Base-by-base conservation (phyloP, 2,329 filamentous ascomycete species). In the Verticillium dahliae region DNA sequence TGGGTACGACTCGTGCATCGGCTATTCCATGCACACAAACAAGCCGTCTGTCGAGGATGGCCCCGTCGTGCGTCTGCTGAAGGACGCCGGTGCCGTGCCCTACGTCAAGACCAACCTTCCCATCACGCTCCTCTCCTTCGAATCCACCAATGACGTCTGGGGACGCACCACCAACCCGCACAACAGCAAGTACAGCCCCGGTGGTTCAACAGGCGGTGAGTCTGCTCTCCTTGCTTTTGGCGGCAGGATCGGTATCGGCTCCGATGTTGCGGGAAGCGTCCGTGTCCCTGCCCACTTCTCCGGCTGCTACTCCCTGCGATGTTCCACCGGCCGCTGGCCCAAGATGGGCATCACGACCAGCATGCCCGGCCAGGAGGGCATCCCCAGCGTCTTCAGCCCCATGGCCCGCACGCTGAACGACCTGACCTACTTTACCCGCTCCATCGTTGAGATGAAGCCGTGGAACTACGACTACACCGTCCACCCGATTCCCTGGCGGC, bases 91-190 rank as follows among this genome's bases (percentile, higher is more conserved):
- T 27, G 92, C 93, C 0, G 83, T 97, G 1, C 93, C 93, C 0
- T 97, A 96, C 71, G 91, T 93, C 65, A 98, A 97, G 80, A 97
- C 93, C 0, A 95, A 95, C 65, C 73, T 96, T 1, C 94, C 93
- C 5, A 90, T 94, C 61, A 96, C 92, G 0, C 82, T 97, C 1
- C 81, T 96, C 50, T 92, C 89, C 62, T 96, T 96, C 69, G 92
- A 96, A 74, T 92, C 90, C 15, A 85, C 86, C 60, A 87, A 87
- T 69, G 83, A 84, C 64, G 79, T 97, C 22, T 98, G 93, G 91
- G 93, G 94, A 9, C 84, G 87, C 37, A 88, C 84, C 66, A 87
- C 83, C 15, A 97, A 97, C 71, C 92, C 93, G 0, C 91, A 96
- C 75, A 92, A 92, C 70, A 75, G 76, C n/a, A 85, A 84, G 45